Evolutionary conservation across 2,329 filamentous ascomycete genomes (phyloP), one percentile per base, ranked within the genome.

Genomic region (Paraconiothyrium brasiliense): DNA sequence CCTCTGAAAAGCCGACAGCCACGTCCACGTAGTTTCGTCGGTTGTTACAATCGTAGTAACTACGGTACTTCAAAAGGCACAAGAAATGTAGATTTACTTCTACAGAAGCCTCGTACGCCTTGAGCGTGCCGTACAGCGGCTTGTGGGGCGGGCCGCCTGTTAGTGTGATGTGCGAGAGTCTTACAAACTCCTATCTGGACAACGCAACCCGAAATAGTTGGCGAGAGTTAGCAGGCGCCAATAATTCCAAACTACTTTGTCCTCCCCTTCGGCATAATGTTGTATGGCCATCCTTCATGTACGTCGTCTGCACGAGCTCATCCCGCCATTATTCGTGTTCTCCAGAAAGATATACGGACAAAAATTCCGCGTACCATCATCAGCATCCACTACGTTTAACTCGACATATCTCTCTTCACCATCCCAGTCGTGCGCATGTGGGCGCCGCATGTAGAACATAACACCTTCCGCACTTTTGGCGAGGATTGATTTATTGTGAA

Each of bases 161-260:
- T 30, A 86, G 79, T 20, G 80, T 75, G 57, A 92, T 86, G 67
- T 89, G 88, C 1, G 77, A 74, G n/a, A 82, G 80, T 0, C 88
- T 20, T 20, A 20, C 20, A 91, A 92, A 0, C 86, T 83, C 89
- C 89, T 92, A 0, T 84, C 79, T 67, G 90, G 50, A 91, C 84
- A 59, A 90, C 87, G 65, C 87, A 89, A 3, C 89, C 89, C 0
- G 85, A 84, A 0, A 79, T 3, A 88, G 78, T 6, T 89, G 86
- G 71, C 90, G 92, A 2, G 86, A 86, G 5, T 78, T 81, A 20
- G 74, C 90, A 92, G 10, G 79, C 65, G 54, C 75, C 67, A 47
- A 76, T 75, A 16, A 82, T 78, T n/a, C 90, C 79, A 83, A 86
- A 90, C 87, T 87, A 90, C 66, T 87, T 86, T 4, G 82, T 75